phyloP scores from a whole-genome alignment of 805 yeast genomes.

The Yamadazyma takamatsuzukensis region DNA sequence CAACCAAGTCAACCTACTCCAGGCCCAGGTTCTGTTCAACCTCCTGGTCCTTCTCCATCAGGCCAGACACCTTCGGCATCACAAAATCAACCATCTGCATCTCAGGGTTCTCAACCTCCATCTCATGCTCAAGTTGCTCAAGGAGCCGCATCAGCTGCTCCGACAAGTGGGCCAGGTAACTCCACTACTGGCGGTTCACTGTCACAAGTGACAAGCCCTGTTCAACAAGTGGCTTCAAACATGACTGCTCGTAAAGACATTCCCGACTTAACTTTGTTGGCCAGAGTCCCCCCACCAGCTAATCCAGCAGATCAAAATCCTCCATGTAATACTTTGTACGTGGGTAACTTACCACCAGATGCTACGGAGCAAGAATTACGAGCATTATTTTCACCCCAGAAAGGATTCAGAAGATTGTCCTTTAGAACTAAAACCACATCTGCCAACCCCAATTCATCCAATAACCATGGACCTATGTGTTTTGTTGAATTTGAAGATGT shows the following conservation, averaged over 20 bases:
- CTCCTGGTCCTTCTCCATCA: background rate
- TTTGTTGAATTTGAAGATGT: constrained; percentile 98
- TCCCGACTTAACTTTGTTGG: constrained; percentile 67
- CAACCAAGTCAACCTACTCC: constrained; percentile 2
- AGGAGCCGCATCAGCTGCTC: constrained; percentile 2
- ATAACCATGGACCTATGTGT: constrained; percentile 94
- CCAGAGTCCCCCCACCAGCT: constrained; percentile 86
- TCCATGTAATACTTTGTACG: constrained; percentile 95
- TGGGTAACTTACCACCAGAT: constrained; percentile 96
- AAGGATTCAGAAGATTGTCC: constrained; percentile 88
- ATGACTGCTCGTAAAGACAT: constrained; percentile 32
- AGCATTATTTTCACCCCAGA: constrained; percentile 79
- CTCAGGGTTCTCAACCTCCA: background rate
- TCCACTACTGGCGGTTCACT: constrained; percentile 2
- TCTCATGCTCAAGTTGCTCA: background rate
- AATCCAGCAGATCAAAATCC: constrained; percentile 99
- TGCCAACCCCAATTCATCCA: constrained; percentile 26
- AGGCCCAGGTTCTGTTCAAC: constrained; percentile 2
- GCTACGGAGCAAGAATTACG: constrained; percentile 92
- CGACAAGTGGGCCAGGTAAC: constrained; percentile 4
- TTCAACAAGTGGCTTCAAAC: constrained; percentile 12
- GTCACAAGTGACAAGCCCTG: constrained; percentile 9
- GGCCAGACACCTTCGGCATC: constrained; percentile 1
- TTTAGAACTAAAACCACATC: constrained; percentile 63
- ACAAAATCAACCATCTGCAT: background rate